Conservation (phyloP, 768 basidiomycete genomes). For the Mycena belliarum region DNA sequence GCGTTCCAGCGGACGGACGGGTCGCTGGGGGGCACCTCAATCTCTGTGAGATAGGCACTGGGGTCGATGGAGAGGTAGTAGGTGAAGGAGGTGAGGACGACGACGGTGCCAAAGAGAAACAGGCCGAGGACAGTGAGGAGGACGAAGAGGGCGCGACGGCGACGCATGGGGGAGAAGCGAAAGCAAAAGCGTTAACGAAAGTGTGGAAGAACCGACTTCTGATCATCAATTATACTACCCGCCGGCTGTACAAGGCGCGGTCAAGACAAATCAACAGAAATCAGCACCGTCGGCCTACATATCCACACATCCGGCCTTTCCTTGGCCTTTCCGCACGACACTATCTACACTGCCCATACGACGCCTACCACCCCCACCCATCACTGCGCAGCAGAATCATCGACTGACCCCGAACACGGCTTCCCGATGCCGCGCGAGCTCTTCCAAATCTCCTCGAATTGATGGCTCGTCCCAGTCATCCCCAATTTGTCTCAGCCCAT, state of each 20-base stretch:
- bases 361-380: background rate
- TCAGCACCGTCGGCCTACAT: too few relatives aligned
- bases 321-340: too few relatives aligned
- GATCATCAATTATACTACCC: background rate
- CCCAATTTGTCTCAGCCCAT: constrained; percentile 49
- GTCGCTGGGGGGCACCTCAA: constrained; percentile 64
- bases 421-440: constrained; percentile 10
- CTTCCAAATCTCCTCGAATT: constrained; percentile 38
- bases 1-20: constrained; percentile 65
- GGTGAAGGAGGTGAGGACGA: constrained; percentile 89
- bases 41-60: constrained; percentile 76
- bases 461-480: constrained; percentile 52
- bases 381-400: constrained; percentile 5
- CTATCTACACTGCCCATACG: too few relatives aligned
- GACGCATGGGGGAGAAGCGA: background rate
- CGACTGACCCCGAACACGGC: constrained; percentile 5
- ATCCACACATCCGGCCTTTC: too few relatives aligned
- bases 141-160: constrained; percentile 15
- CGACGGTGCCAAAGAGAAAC: constrained; percentile 80
- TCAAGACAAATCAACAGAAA: too few relatives aligned
- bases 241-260: too few relatives aligned
- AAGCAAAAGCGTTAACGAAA: background rate
- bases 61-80: constrained; percentile 85
- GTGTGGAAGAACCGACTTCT: background rate
- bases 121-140: constrained; percentile 42